Base-by-base conservation (phyloP, 2,329 filamentous ascomycete genomes). In the Seiridium cupressi region DNA sequence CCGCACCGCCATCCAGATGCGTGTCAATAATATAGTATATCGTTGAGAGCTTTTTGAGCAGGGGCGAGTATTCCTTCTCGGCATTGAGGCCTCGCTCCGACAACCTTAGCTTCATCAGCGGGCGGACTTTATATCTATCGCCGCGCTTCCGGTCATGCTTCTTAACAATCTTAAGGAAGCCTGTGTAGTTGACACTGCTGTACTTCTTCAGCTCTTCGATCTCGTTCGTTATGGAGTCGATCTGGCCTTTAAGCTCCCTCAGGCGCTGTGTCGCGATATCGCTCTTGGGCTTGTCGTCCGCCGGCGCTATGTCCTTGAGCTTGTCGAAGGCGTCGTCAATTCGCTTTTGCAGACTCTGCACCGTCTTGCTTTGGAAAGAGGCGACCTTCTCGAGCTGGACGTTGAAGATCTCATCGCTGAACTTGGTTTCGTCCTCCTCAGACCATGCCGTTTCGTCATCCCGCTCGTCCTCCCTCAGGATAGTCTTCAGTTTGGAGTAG, bases 161-260 rank as follows among this genome's bases (percentile, higher is more conserved):
- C 87, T 99, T 99, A 60, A 93, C 93, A 53, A 96, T 96, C 82
- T 99, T 99, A 72, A 97, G 84, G 77, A 98, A 97, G 53, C 93
- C 95, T 5, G 95, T 97, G 76, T 97, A 99, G 79, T 99, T 99
- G 79, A 97, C 89, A 65, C 89, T 91, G 76, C 92, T 95, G 78
- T 95, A 99, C 75, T 92, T 95, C 77, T 97, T 95, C 67, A 99
- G 84, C 80, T 96, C 91, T 73, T 90, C 94, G 70, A 96, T 89
- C 76, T 97, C 92, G 73, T 92, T 91, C 40, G 91, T 95, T 75
- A 98, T 95, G 58, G 79, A 77, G 74, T 98, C 94, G 59, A 98
- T 84, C 78, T 97, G 92, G 53, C 80, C 76, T 70, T 95, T 83
- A 44, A 94, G 87, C 67, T 91, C 85, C 65, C 88, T 86, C 56